phyloP scores from a whole-genome alignment of 2,329 filamentous ascomycete genomes.

The Fusarium fracticaudum region DNA sequence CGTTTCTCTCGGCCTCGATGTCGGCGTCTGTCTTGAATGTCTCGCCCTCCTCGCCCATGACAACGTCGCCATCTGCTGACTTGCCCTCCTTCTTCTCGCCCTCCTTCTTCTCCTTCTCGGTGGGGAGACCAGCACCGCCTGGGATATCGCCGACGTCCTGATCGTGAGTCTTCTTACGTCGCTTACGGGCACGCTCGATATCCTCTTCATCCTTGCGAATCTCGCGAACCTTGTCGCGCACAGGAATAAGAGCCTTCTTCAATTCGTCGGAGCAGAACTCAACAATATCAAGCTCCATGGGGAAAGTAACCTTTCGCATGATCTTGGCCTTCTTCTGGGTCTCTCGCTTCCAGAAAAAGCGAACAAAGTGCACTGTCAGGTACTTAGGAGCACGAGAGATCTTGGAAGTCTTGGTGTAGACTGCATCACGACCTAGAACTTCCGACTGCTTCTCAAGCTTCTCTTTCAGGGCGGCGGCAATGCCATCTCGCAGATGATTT shows the following conservation, averaged over 20 bases:
- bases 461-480: slow-evolving; percentile 82
- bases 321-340: slow-evolving; percentile 99
- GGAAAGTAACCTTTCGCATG: slow-evolving; percentile 98
- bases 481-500: slow-evolving; percentile 91
- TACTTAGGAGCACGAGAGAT: slow-evolving; percentile 94
- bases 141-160: slow-evolving; percentile 57
- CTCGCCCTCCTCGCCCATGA: slow-evolving; percentile 68
- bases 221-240: slow-evolving; percentile 96
- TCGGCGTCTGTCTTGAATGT: slow-evolving; percentile 94
- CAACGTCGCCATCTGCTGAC: slow-evolving; percentile 69
- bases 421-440: slow-evolving; percentile 77
- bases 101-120: slow-evolving; percentile 63
- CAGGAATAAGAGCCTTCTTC: slow-evolving; percentile 82
- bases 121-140: slow-evolving; percentile 57
- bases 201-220: slow-evolving; percentile 95
- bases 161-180: slow-evolving; percentile 76
- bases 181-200: slow-evolving; percentile 88
- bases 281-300: slow-evolving; percentile 88
- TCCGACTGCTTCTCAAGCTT: slow-evolving; percentile 91
- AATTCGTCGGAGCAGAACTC: slow-evolving; percentile 96
- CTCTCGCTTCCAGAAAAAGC: slow-evolving; percentile 97
- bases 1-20: slow-evolving; percentile 85
- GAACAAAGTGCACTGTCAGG: slow-evolving; percentile 94
- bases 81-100: slow-evolving; percentile 61
- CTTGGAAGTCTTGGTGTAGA: slow-evolving; percentile 90